These are phyloP conservation scores for Backusella mclennaniae DNA, from an alignment of 192 early-diverging fungal genomes.

Conservation along the genomic window DNA sequence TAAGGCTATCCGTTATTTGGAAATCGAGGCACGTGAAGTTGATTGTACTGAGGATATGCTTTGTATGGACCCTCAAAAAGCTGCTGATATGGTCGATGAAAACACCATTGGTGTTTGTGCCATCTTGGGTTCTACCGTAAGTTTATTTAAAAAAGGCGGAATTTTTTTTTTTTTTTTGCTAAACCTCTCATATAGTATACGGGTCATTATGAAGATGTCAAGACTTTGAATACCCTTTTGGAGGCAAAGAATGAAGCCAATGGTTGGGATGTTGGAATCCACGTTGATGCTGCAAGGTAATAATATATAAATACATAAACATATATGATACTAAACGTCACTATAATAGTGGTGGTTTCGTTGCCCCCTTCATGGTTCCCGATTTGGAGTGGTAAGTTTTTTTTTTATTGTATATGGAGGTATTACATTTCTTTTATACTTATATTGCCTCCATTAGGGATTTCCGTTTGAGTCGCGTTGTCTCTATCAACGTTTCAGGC, in stretches of 20 bases:
- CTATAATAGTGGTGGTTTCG: conserved; percentile 66
- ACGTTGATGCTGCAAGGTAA: conserved; percentile 75
- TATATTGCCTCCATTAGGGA: conserved; percentile 9
- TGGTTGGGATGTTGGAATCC: conserved; percentile 74
- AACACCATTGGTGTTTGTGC: conserved; percentile 82
- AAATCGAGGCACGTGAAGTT: conserved; percentile 37
- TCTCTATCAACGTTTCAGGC: conserved; percentile 80
- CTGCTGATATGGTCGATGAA: conserved; percentile 72
- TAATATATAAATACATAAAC: not conserved
- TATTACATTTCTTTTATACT: not conserved
- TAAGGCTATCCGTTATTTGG: conserved; percentile 27
- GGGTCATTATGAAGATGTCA: conserved; percentile 80
- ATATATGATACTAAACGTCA: not conserved
- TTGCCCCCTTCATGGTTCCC: conserved; percentile 79
- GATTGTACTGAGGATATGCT: conserved; percentile 41
- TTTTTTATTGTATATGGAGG: not conserved
- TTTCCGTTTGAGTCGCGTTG: conserved; percentile 66
- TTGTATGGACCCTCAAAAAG: conserved; percentile 62
- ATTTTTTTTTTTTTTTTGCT: not conserved
- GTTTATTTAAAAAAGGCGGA: not conserved
- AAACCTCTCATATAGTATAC: conserved; percentile 50
- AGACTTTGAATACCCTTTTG: conserved; percentile 59
- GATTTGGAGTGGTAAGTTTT: conserved; percentile 58
- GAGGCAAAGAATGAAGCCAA: conserved; percentile 59
- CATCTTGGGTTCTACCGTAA: conserved; percentile 73